Base-by-base conservation (phyloP, 140 eudicot species). In the Oenanthe javanica region DNA sequence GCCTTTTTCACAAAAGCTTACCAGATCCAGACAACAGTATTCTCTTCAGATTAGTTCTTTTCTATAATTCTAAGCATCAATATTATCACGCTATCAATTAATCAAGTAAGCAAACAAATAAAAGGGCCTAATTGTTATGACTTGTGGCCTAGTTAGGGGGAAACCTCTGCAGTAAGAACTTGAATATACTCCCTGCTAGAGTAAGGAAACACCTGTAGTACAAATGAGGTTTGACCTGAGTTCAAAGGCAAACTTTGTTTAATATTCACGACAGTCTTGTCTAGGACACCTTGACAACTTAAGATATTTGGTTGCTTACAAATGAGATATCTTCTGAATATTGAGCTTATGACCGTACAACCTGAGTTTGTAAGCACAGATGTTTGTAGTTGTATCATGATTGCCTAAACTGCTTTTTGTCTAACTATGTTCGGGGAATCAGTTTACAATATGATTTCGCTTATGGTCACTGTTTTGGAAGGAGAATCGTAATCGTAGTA, bases 1-100 rank as follows among this genome's bases (percentile, higher is more conserved):
- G 84, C 88, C 63, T 94, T 94, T 84, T 94, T 94, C 90, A 92
- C 99, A 77, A 89, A 83, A 25, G 93, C 97, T 48, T 92, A 90
- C 78, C 99, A 94, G 86, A 82, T 92, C 61, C 88, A 94, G 78
- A 84, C 93, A 71, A 86, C 84, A 66, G 99, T 94, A n/a, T 94
- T 94, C 72, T 80, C 87, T 36, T 61, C 81, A 4, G 95, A 89
- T 40, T 92, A 78, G 79, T 74, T 0, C 78, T 76, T 43, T 1
- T 10, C 6, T 54, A 1, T 59, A 4, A 9, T 46, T 47, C 21
- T 23, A 15, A 4, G 7, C 27, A 43, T 11, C 55, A 73, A 43
- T 49, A 46, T 75, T 72, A 57, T 47, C n/a, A 47, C 19, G n/a
- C 59, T 47, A 72, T 27, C 14, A 21, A 25, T 48, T 2, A n/a